Evolutionary conservation across 305 asterid species (phyloP), one percentile per base, ranked within the genome.

Genomic region (Fraxinus sp.): DNA sequence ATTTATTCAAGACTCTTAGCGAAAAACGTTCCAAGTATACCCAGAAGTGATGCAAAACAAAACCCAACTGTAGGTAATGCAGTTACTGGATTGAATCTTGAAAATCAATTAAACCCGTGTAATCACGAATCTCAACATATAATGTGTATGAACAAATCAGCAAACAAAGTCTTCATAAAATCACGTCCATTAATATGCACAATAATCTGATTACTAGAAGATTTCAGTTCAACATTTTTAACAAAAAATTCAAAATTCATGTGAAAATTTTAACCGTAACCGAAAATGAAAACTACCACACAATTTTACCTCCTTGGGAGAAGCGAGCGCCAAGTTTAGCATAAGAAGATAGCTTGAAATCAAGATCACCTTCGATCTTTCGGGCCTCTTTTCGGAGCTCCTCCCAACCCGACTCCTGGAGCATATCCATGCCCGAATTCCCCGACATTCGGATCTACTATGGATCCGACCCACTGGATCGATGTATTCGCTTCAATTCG

Each of bases 361-460:
- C 99, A 88, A 96, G 95, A 92, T 96, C 99, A 79, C 99, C 96
- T 88, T 96, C 99, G 85, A 94, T 85, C 85, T 80, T 28, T 35
- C 39, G 81, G 70, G 52, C 64, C 49, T 76, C 24, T 66, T 72
- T 46, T n/a, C 24, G 9, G 57, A 13, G 95, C 89, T 96, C 98
- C 86, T 96, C 98, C 99, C 99, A 96, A 30, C 99, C 99, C 78
- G 95, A 90, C 84, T 96, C 99, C 94, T 93, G 98, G 89, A 92
- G 80, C 83, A 84, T 85, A 52, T 93, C 98, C 95, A 92, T 93
- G 55, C 33, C 86, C 86, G 89, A 93, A 92, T 87, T 94, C 84
- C 81, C 88, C 37, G 84, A 70, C 88, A 79, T 75, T 36, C 83
- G 83, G 88, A 89, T 85, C 92, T 66, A 68, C 62, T 70, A 22